Evolutionary conservation across 192 early-diverging fungal genomes (phyloP).

Genomic region (Backusella macrospora): DNA sequence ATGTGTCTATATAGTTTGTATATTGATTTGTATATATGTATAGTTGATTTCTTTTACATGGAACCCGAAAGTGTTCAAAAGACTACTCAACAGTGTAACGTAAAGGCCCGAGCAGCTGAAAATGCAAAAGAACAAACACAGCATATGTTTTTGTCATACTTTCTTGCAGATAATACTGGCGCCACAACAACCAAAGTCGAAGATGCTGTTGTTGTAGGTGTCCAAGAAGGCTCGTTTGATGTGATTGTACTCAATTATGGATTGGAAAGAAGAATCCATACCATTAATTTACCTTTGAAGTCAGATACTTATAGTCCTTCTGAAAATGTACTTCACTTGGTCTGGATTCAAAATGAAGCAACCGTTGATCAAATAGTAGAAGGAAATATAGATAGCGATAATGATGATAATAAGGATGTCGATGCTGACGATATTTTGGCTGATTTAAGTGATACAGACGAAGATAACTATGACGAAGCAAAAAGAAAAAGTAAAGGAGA

Average conservation of each 20-base stretch:
- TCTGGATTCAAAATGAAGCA: constrained; percentile 20
- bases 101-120: constrained; percentile 67
- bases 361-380: constrained; percentile 18
- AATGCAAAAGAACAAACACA: constrained; percentile 71
- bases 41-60: constrained; percentile 57
- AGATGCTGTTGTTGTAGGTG: constrained; percentile 68
- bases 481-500: not conserved
- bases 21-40: constrained; percentile 9
- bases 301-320: constrained; percentile 18
- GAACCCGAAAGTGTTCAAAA: constrained; percentile 52
- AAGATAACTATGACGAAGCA: not conserved
- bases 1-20: not conserved
- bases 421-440: constrained; percentile 1
- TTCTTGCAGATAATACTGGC: constrained; percentile 51
- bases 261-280: constrained; percentile 62
- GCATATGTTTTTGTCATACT: constrained; percentile 67
- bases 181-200: constrained; percentile 43
- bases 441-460: constrained; percentile 3
- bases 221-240: constrained; percentile 71
- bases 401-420: not conserved
- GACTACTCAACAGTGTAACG: constrained; percentile 75
- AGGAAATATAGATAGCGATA: not conserved
- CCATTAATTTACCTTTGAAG: constrained; percentile 30
- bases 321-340: constrained; percentile 26
- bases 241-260: constrained; percentile 72